A percentile compares a stretch with the other conserved stretches of the same genome.
phyloP scores from a whole-genome alignment of 768 basidiomycete species.

The Russula earlei region DNA sequence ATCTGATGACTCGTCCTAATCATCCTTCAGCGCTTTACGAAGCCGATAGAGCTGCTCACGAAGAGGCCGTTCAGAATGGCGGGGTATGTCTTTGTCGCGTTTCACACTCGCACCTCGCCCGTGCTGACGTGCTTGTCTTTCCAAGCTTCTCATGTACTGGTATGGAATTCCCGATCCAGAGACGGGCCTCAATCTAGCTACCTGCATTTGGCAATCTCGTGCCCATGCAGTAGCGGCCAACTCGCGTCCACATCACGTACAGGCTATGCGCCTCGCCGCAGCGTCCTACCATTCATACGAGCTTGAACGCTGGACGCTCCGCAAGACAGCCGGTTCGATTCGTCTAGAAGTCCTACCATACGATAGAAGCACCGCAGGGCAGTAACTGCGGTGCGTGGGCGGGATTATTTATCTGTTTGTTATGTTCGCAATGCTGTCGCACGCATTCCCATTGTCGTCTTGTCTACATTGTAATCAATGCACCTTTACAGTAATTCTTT shows the following conservation, averaged over 20 bases:
- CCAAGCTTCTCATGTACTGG: conserved; percentile 84
- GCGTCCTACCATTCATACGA: conserved; percentile 69
- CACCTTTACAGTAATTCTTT: too few species aligned
- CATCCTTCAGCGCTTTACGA: conserved; percentile 61
- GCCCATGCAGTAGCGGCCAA: conserved; percentile 76
- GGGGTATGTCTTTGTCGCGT: conserved; percentile 43
- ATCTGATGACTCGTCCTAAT: neutral
- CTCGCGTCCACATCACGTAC: conserved; percentile 67
- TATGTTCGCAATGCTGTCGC: neutral
- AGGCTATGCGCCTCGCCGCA: conserved; percentile 74
- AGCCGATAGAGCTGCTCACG: conserved; percentile 81
- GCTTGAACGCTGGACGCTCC: conserved; percentile 65
- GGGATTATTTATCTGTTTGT: neutral
- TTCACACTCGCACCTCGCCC: neutral
- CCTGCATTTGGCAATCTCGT: conserved; percentile 92
- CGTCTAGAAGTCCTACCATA: conserved; percentile 53
- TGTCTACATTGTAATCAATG: too few species aligned
- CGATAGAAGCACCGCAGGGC: conserved; percentile 56
- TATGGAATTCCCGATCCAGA: conserved; percentile 72
- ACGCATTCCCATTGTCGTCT: too few species aligned
- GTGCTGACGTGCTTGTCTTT: neutral
- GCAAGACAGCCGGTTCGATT: conserved; percentile 53
- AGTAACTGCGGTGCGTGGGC: conserved; percentile 31
- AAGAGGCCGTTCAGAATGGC: conserved; percentile 84
- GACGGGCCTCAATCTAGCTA: conserved; percentile 83